A percentile compares a stretch with the other conserved stretches of the same genome.
Evolutionary conservation across 306 rosid species (phyloP).

Genomic region (Sphenostylis stenocarpa): DNA sequence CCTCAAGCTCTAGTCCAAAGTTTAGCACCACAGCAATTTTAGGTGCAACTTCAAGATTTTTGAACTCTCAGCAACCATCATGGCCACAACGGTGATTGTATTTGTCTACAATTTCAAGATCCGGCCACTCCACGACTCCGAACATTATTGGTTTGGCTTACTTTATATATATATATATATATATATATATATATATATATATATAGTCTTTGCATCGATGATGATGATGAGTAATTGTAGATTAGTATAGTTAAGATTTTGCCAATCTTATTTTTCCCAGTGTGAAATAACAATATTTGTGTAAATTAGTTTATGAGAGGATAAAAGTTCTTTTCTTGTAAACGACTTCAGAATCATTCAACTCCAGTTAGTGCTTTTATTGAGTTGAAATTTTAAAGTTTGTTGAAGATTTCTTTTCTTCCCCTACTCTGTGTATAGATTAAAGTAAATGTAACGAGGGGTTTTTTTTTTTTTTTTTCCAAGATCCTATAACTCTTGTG

Average conservation of each 20-base stretch:
- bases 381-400: slow-evolving; percentile 33
- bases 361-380: slow-evolving; percentile 13
- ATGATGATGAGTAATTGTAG: slow-evolving; percentile 7
- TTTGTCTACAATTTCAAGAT: neutral
- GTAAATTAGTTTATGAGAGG: slow-evolving; percentile 40
- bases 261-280: slow-evolving; percentile 13
- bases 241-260: slow-evolving; percentile 30
- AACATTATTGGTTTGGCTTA: neutral
- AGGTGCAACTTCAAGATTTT: neutral
- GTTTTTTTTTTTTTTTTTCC: neutral
- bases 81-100: neutral
- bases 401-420: slow-evolving; percentile 29
- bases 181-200: neutral
- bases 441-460: neutral
- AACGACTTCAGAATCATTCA: slow-evolving; percentile 32
- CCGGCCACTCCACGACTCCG: slow-evolving; percentile 1
- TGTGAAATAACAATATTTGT: slow-evolving; percentile 37
- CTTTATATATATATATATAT: too few species aligned
- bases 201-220: slow-evolving; percentile 9
- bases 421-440: slow-evolving; percentile 13
- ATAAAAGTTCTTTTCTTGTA: slow-evolving; percentile 30
- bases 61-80: neutral
- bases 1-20: slow-evolving; percentile 55
- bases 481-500: slow-evolving; percentile 1
- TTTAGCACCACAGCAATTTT: neutral